Evolutionary conservation across 306 rosid species (phyloP).

Genomic region (Fragaria vesca): DNA sequence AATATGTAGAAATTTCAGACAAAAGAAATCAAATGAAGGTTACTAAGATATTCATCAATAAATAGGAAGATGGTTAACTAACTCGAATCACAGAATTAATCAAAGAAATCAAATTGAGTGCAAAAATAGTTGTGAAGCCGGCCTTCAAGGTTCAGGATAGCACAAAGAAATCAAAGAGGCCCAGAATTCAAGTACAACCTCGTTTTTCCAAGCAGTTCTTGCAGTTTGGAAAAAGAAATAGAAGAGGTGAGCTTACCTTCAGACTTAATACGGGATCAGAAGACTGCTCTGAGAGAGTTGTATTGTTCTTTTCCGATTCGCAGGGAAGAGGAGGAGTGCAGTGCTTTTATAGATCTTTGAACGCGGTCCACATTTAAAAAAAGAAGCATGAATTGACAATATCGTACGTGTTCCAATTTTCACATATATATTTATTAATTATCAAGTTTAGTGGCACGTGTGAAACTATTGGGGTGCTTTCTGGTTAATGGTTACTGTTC

Average conservation of each 20-base stretch:
- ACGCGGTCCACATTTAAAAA: slow-evolving; percentile 26
- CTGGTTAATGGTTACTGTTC: slow-evolving; percentile 23
- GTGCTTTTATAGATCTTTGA: slow-evolving; percentile 17
- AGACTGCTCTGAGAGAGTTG: background rate
- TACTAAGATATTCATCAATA: background rate
- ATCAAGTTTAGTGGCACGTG: slow-evolving; percentile 22
- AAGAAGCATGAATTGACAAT: background rate
- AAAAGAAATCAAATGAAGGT: background rate
- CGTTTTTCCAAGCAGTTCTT: background rate
- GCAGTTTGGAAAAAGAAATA: background rate
- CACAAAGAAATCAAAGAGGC: background rate
- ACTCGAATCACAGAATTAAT: background rate
- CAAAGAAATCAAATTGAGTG: background rate
- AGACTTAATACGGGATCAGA: background rate
- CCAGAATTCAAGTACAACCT: background rate
- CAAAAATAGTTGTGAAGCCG: background rate
- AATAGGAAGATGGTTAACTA: background rate
- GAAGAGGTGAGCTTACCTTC: slow-evolving; percentile 17
- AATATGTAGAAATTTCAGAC: background rate
- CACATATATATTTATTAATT: background rate
- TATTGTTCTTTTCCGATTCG: slow-evolving; percentile 2
- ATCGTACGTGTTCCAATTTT: slow-evolving; percentile 10
- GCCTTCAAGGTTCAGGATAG: background rate
- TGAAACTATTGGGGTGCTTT: slow-evolving; percentile 19
- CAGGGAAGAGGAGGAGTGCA: background rate